Evolutionary conservation across 1,139 yeast species (phyloP).

Genomic region (Taphrina populina): DNA sequence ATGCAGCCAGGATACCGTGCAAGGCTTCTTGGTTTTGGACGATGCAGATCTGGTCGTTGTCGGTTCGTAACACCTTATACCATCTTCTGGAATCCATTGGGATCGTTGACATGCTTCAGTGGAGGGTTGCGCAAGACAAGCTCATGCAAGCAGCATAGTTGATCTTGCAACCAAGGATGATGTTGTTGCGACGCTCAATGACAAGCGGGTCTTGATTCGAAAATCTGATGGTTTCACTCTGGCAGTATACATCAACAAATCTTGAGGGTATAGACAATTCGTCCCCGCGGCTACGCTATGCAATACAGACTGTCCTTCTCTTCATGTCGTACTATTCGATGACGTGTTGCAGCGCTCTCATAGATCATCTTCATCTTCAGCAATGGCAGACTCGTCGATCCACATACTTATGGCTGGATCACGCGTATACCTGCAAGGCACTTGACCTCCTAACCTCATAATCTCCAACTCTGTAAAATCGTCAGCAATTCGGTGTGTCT

Average conservation of each 20-base stretch:
- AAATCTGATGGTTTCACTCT: background rate
- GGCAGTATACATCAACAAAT: conserved; percentile 2
- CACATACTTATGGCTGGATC: conserved; percentile 13
- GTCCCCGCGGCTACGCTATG: no score
- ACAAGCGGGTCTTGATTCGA: conserved; percentile 7
- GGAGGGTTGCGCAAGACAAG: background rate
- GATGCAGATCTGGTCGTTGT: conserved; percentile 1
- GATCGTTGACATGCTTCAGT: background rate
- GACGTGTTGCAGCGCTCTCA: no score
- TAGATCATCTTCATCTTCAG: conserved; percentile 26
- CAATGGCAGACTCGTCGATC: conserved; percentile 26
- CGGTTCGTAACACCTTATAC: background rate
- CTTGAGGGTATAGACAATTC: no score
- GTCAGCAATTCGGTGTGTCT: background rate
- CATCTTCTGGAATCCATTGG: background rate
- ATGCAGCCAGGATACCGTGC: background rate
- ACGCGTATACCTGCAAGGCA: background rate
- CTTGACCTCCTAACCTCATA: conserved; percentile 22
- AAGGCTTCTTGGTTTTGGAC: conserved; percentile 9
- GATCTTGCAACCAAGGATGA: conserved; percentile 2
- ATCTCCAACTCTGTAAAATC: conserved; percentile 22
- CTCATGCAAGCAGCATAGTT: background rate
- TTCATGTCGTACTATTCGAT: no score
- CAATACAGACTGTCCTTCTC: no score
- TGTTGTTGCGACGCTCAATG: conserved; percentile 8